Evolutionary conservation across 2,329 filamentous ascomycete species (phyloP).

Genomic region (Cordyceps tenuipes): DNA sequence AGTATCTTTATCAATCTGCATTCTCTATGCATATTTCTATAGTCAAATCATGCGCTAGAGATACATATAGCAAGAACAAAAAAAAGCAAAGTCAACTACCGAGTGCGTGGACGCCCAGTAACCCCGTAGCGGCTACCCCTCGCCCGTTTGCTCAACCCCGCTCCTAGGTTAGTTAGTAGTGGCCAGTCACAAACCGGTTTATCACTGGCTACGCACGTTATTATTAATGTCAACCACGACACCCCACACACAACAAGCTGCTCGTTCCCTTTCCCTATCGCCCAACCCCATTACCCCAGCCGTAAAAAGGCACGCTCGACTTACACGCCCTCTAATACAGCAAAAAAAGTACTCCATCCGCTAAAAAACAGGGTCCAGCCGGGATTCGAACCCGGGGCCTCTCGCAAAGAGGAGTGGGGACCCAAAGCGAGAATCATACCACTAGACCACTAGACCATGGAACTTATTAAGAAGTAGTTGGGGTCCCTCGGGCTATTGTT

Average conservation of each 20-base stretch:
- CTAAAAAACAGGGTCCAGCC: conserved; percentile 14
- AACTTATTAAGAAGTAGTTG: background rate
- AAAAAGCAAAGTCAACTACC: no score
- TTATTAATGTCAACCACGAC: no score
- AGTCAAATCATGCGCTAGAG: background rate
- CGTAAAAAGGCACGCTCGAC: background rate
- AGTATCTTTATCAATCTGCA: no score
- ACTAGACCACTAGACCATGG: conserved; percentile 23
- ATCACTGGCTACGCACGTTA: no score
- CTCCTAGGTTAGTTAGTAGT: no score
- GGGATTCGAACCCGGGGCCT: conserved; percentile 28
- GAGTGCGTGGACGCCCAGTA: no score
- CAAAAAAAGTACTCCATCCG: background rate
- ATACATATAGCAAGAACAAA: no score
- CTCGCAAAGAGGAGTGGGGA: conserved; percentile 20
- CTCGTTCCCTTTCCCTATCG: no score
- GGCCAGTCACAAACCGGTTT: no score
- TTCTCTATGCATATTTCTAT: background rate
- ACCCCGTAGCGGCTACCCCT: no score
- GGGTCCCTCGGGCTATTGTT: background rate
- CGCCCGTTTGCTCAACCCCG: no score
- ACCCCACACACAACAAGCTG: no score
- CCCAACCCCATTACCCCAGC: background rate
- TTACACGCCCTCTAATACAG: background rate
- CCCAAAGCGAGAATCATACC: conserved; percentile 29